Percentiles rank a stretch among this genome's conserved stretches.
Evolutionary conservation across 2,329 filamentous ascomycete genomes (phyloP).

Genomic region (Cladosporium velox): DNA sequence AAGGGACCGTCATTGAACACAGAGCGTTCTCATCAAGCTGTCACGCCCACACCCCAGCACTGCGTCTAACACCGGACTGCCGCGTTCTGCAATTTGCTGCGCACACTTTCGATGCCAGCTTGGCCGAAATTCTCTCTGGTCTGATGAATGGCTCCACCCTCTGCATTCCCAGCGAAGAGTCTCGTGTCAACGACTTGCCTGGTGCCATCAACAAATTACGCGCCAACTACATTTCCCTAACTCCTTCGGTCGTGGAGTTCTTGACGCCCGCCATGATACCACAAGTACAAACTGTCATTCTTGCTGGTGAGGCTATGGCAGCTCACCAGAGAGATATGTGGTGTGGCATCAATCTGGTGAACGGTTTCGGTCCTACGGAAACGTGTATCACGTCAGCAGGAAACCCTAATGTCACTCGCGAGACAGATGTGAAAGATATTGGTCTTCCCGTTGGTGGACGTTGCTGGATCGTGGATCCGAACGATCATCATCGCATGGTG

Average conservation of each 20-base stretch:
- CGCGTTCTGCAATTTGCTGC: slow-evolving; percentile 23
- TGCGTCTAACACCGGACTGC: slow-evolving; percentile 10
- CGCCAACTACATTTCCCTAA: slow-evolving; percentile 20
- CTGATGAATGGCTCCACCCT: slow-evolving; percentile 27
- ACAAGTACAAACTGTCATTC: slow-evolving; percentile 13
- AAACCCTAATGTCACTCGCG: slow-evolving; percentile 13
- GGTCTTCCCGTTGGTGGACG: slow-evolving; percentile 9
- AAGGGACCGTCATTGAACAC: slow-evolving; percentile 67
- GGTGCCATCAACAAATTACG: slow-evolving; percentile 21
- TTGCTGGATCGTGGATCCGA: slow-evolving; percentile 16
- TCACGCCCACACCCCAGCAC: not conserved
- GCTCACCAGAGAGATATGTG: slow-evolving; percentile 12
- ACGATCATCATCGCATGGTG: slow-evolving; percentile 19
- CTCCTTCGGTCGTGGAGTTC: slow-evolving; percentile 19
- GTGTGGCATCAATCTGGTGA: slow-evolving; percentile 11
- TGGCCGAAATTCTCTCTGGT: slow-evolving; percentile 21
- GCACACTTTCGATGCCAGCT: slow-evolving; percentile 23
- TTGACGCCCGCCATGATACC: slow-evolving; percentile 21
- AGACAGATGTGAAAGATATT: slow-evolving; percentile 17
- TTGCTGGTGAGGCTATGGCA: slow-evolving; percentile 19
- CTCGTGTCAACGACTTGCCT: slow-evolving; percentile 23
- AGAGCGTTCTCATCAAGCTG: slow-evolving; percentile 13
- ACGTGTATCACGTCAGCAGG: slow-evolving; percentile 8
- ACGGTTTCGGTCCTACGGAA: slow-evolving; percentile 23
- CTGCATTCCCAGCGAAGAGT: slow-evolving; percentile 27